phyloP scores from a whole-genome alignment of 192 early-diverging fungal genomes.

The Lobosporangium transversale region DNA sequence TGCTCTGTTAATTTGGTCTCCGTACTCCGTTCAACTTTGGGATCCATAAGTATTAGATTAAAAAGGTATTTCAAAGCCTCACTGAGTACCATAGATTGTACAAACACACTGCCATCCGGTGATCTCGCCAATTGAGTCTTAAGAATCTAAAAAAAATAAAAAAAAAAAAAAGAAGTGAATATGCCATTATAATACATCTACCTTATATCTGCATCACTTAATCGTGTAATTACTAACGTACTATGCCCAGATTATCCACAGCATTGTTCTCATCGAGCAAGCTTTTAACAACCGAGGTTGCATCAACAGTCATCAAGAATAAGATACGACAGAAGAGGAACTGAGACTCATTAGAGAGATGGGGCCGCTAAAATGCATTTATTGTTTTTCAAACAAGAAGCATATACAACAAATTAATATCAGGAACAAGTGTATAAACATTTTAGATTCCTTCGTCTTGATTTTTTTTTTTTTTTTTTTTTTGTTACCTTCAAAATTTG shows the following conservation, averaged over 20 bases:
- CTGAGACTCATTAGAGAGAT: slow-evolving; percentile 59
- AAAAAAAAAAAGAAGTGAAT: slow-evolving; percentile 3
- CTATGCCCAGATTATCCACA: slow-evolving; percentile 49
- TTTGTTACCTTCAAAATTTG: slow-evolving; percentile 56
- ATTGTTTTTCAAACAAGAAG: neutral
- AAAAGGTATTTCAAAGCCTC: slow-evolving; percentile 67
- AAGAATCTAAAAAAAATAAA: slow-evolving; percentile 23
- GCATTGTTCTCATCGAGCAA: slow-evolving; percentile 55
- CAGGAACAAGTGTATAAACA: too few species aligned
- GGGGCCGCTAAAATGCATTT: slow-evolving; percentile 12
- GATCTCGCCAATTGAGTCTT: slow-evolving; percentile 44
- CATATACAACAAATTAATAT: too few species aligned
- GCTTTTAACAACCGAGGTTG: slow-evolving; percentile 44
- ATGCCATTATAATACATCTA: neutral
- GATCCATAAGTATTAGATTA: slow-evolving; percentile 59
- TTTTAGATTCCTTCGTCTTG: too few species aligned
- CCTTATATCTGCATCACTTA: neutral
- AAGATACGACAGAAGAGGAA: slow-evolving; percentile 74
- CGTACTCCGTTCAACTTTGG: slow-evolving; percentile 14
- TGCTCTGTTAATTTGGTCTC: slow-evolving; percentile 30
- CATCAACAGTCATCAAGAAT: slow-evolving; percentile 72
- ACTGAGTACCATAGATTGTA: slow-evolving; percentile 54
- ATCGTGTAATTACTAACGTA: slow-evolving; percentile 19
- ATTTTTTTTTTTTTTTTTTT: neutral
- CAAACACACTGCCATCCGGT: slow-evolving; percentile 49